These are phyloP conservation scores for Phialophora chinensis DNA, from an alignment of 2,329 filamentous ascomycete species.

Conservation along the genomic window DNA sequence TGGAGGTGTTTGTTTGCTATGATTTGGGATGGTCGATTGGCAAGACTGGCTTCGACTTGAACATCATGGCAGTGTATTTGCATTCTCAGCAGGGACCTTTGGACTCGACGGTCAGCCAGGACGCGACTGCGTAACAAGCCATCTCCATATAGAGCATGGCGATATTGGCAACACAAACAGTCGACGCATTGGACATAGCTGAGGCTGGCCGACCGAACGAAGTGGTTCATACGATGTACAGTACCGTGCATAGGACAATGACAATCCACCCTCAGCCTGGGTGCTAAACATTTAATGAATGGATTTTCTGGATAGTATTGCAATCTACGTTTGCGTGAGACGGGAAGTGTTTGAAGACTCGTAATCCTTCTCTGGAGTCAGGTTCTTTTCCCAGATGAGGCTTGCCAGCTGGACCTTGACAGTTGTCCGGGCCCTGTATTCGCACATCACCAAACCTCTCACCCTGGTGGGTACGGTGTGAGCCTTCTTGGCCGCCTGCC, in stretches of 20 bases:
- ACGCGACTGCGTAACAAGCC: conserved; percentile 9
- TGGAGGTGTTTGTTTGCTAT: conserved; percentile 20
- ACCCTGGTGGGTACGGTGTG: too few relatives aligned
- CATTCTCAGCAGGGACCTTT: conserved; percentile 27
- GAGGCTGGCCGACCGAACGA: conserved; percentile 21
- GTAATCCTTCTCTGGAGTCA: too few relatives aligned
- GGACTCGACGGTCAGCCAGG: conserved; percentile 12
- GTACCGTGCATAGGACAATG: conserved; percentile 21
- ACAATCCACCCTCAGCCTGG: conserved; percentile 28
- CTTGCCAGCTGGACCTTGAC: not conserved
- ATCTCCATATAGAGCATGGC: conserved; percentile 18
- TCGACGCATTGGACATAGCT: conserved; percentile 20
- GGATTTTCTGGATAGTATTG: conserved; percentile 18
- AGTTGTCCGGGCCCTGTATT: not conserved
- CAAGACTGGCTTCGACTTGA: not conserved
- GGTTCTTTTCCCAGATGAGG: not conserved
- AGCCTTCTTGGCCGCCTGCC: not conserved
- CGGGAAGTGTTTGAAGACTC: not conserved
- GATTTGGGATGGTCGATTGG: conserved; percentile 15
- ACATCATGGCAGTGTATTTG: conserved; percentile 27
- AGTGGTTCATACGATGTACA: conserved; percentile 23
- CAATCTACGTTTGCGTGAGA: not conserved
- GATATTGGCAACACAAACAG: conserved; percentile 15
- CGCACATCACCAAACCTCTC: not conserved
- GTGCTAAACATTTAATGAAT: conserved; percentile 26